A percentile compares a stretch with the other conserved stretches of the same genome.
Conservation (phyloP, 768 basidiomycete genomes). For the Daedaleopsis sinensis region DNA sequence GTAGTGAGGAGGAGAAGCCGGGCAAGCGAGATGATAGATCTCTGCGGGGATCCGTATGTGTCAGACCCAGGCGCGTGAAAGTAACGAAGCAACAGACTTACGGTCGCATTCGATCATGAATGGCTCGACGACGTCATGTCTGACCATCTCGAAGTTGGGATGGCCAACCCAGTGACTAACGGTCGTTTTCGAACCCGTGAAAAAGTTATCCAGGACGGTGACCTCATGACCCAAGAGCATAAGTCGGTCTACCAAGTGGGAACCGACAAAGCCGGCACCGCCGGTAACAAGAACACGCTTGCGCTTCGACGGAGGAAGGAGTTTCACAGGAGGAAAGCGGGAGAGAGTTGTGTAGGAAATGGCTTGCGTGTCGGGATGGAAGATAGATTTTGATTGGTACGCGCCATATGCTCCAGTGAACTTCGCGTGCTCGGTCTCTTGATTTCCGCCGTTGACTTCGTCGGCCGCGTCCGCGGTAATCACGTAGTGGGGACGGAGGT, state of each 20-base stretch:
- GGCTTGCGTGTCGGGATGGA: conserved; percentile 72
- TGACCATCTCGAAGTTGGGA: conserved; percentile 97
- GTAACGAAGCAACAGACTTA: conserved; percentile 42
- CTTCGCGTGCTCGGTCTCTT: conserved; percentile 50
- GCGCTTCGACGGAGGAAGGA: conserved; percentile 73
- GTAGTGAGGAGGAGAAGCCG: conserved; percentile 96
- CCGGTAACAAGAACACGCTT: conserved; percentile 96
- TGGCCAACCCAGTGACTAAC: conserved; percentile 96
- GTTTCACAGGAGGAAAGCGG: conserved; percentile 90
- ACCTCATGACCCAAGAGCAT: conserved; percentile 99
- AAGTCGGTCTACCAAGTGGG: conserved; percentile 95
- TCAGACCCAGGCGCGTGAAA: not conserved
- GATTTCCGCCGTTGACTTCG: conserved; percentile 38
- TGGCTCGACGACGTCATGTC: conserved; percentile 96
- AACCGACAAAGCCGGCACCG: conserved; percentile 99
- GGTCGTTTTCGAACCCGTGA: conserved; percentile 97
- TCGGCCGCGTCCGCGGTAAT: conserved; percentile 42
- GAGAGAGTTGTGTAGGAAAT: conserved; percentile 93
- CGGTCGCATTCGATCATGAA: conserved; percentile 99
- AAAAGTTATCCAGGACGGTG: conserved; percentile 97
- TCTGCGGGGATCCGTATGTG: conserved; percentile 47
- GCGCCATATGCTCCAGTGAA: conserved; percentile 50
- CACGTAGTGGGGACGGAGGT: conserved; percentile 82
- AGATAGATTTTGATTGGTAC: conserved; percentile 87
- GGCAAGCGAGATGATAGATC: conserved; percentile 98